phyloP scores from a whole-genome alignment of 345 rosid genomes.

The Eucalyptus cladocalyx region DNA sequence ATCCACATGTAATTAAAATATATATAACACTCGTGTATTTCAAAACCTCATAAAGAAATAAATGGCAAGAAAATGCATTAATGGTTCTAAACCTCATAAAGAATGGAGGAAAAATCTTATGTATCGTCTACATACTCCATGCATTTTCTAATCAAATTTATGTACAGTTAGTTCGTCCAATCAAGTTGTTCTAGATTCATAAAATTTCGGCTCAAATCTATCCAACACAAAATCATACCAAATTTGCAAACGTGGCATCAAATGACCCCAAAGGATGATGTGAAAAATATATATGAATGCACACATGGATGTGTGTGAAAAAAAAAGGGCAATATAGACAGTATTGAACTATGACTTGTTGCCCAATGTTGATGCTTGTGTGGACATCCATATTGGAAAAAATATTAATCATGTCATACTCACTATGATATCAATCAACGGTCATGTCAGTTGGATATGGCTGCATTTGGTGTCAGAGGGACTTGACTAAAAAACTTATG shows the following conservation, averaged over 20 bases:
- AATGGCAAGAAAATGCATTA: background rate
- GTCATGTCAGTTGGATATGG: accelerated
- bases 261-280: no score
- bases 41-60: background rate
- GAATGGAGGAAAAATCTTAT: background rate
- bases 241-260: no score
- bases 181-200: background rate
- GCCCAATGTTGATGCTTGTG: background rate
- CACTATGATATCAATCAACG: accelerated
- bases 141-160: background rate
- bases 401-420: background rate
- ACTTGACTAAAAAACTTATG: accelerated
- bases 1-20: no score
- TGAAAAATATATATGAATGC: no score
- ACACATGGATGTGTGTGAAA: background rate
- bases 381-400: background rate
- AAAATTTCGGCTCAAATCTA: accelerated
- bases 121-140: background rate
- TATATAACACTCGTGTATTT: no score
- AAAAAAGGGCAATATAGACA: no score
- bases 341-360: no score
- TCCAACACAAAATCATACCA: background rate
- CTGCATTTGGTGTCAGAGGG: accelerated
- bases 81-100: background rate
- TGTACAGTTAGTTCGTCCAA: background rate